Conservation (phyloP, 352 stramenopile species). For the Discostella stelligera region DNA sequence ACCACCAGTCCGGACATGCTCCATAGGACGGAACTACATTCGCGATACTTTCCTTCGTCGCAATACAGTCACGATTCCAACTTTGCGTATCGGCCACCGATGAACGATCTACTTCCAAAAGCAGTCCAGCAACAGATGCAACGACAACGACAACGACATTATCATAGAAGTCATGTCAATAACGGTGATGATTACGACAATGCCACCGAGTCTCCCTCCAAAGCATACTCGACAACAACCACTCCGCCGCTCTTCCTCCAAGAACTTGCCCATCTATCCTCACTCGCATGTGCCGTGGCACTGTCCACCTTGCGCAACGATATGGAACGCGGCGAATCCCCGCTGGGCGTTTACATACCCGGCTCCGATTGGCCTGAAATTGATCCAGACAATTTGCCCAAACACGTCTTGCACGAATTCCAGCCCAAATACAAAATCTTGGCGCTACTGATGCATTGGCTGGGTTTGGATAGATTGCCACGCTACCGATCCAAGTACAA, state of each 20-base stretch:
- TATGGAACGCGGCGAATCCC: constrained; percentile 36
- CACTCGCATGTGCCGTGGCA: constrained; percentile 46
- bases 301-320: constrained; percentile 58
- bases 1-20: constrained; percentile 7
- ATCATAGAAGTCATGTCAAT: neutral
- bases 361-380: constrained; percentile 22
- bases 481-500: constrained; percentile 35
- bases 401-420: constrained; percentile 16
- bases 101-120: neutral
- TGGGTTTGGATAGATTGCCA: constrained; percentile 26
- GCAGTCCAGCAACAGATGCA: neutral
- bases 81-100: constrained; percentile 23
- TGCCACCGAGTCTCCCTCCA: neutral
- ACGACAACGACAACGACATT: neutral
- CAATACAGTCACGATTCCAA: constrained; percentile 23
- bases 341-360: constrained; percentile 42
- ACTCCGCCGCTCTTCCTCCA: constrained; percentile 58
- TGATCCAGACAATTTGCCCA: constrained; percentile 46
- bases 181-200: neutral
- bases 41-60: constrained; percentile 19
- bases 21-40: constrained; percentile 4
- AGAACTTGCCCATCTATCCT: constrained; percentile 51
- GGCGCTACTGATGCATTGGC: constrained; percentile 28
- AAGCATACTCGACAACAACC: neutral
- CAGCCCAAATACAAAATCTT: constrained; percentile 16